Percentiles rank a stretch among this genome's conserved stretches.
Evolutionary conservation across 2,329 filamentous ascomycete genomes (phyloP).

Genomic region (Exophiala sp.): DNA sequence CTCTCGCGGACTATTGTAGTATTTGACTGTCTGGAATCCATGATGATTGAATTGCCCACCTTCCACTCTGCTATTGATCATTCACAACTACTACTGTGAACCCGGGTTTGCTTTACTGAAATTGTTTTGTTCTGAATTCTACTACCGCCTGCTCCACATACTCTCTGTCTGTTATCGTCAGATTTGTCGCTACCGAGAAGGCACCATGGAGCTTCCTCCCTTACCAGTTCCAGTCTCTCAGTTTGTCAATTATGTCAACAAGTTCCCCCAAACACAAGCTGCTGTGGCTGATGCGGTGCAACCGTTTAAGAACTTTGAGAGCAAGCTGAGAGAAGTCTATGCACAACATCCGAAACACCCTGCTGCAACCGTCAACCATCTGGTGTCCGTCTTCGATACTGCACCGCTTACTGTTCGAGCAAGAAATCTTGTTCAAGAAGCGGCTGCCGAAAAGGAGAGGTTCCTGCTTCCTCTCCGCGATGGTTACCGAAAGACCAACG

Average conservation of each 20-base stretch:
- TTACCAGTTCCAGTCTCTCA: slow-evolving; percentile 19
- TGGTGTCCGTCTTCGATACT: slow-evolving; percentile 36
- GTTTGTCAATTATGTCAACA: slow-evolving; percentile 18
- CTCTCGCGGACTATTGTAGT: no score
- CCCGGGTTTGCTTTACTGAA: not conserved
- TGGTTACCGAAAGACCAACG: slow-evolving; percentile 59
- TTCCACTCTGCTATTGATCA: not conserved
- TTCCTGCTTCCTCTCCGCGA: slow-evolving; percentile 35
- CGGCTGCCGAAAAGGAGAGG: slow-evolving; percentile 31
- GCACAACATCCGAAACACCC: slow-evolving; percentile 38
- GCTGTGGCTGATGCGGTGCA: slow-evolving; percentile 32
- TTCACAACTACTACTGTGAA: no score
- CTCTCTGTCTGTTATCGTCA: not conserved
- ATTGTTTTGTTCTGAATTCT: not conserved
- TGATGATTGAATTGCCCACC: no score
- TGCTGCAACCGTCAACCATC: slow-evolving; percentile 30
- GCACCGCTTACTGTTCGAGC: slow-evolving; percentile 33
- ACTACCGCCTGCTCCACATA: no score
- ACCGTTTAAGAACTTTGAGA: slow-evolving; percentile 39
- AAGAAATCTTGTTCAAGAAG: slow-evolving; percentile 33
- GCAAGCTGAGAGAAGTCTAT: slow-evolving; percentile 36
- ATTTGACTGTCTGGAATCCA: no score
- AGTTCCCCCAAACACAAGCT: slow-evolving; percentile 29
- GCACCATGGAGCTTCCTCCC: slow-evolving; percentile 14
- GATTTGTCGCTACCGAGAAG: not conserved